Base-by-base conservation (phyloP, 768 basidiomycete species). In the Cystobasidium onofrii region DNA sequence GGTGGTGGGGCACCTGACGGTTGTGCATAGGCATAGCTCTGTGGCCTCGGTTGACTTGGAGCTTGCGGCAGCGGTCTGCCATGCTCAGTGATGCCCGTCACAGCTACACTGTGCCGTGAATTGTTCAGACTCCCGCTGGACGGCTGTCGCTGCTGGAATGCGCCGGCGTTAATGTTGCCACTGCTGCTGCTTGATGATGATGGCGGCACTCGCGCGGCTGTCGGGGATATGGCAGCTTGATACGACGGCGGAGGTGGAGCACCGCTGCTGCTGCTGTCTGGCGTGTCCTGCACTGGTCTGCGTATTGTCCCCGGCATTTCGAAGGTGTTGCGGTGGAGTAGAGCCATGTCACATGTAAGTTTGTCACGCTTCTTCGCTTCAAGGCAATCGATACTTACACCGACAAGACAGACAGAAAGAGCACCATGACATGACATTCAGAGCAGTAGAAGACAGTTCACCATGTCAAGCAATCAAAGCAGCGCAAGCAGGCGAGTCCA, bases 251-350 rank as follows among this genome's bases (percentile, higher is more conserved):
- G 65, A 23, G 65, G 65, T 10, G 65, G 65, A 20, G 41, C 46
- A 46, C 44, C 65, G 9, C 36, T 46, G n/a, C n/a, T 31, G 12
- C 57, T 64, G 25, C 39, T 64, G 33, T 36, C 63, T 64, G 33
- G 15, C 63, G 63, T 12, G 3, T 61, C 57, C 29, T 31, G 57
- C 57, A 64, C 13, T 64, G 63, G 63, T 41, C 63, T 17, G 10
- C 63, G 63, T 64, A 64, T 64, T 64, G 63, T 64, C 23, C 63
- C 63, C n/a, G 41, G 33, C 63, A 64, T 64, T 6, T 29, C 23
- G 33, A 60, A 60, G 57, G 6, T 12, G 3, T 60, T 36, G n/a
- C 33, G 39, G 12, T 23, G 31, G 41, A 13, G 12, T 39, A 34
- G 39, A 64, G 15, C 33, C 23, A 4, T 25, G 63, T 36, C 23